phyloP scores from a whole-genome alignment of 2,329 filamentous ascomycete genomes.

The Cordyceps sp. region DNA sequence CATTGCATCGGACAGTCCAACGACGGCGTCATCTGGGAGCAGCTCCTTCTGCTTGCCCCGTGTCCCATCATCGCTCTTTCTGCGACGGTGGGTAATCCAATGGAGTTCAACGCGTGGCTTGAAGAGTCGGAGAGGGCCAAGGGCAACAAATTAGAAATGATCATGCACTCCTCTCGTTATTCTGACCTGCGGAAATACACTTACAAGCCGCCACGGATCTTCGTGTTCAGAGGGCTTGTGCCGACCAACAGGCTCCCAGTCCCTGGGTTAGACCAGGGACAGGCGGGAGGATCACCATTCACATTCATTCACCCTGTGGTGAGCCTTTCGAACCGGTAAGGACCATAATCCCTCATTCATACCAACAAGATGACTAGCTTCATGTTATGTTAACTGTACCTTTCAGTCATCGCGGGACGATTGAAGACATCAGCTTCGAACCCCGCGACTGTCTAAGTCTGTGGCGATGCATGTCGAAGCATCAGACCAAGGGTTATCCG shows the following conservation, averaged over 20 bases:
- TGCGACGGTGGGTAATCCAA: constrained; percentile 62
- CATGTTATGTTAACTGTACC: not conserved
- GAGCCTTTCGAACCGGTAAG: constrained; percentile 38
- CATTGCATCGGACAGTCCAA: constrained; percentile 66
- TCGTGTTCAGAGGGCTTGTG: constrained; percentile 34
- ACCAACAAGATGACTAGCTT: not conserved
- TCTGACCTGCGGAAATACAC: constrained; percentile 65
- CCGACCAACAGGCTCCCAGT: constrained; percentile 22
- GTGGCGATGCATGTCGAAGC: constrained; percentile 46
- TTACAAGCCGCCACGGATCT: constrained; percentile 35
- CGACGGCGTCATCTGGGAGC: constrained; percentile 65
- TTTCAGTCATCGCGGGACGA: constrained; percentile 35
- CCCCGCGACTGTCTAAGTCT: constrained; percentile 52
- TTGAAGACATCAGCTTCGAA: constrained; percentile 53
- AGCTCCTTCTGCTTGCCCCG: constrained; percentile 54
- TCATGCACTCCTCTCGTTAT: constrained; percentile 52
- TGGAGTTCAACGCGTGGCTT: constrained; percentile 55
- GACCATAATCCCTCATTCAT: not conserved
- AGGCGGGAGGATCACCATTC: constrained; percentile 29
- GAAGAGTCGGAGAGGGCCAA: constrained; percentile 43
- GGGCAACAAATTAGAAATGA: constrained; percentile 48
- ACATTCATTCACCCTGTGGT: constrained; percentile 50
- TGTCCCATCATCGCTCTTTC: constrained; percentile 68
- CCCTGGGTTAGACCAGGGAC: constrained; percentile 26
- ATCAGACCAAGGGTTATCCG: constrained; percentile 32